Base-by-base conservation (phyloP, 108 stramenopile species). In the Nitzschia sp. region DNA sequence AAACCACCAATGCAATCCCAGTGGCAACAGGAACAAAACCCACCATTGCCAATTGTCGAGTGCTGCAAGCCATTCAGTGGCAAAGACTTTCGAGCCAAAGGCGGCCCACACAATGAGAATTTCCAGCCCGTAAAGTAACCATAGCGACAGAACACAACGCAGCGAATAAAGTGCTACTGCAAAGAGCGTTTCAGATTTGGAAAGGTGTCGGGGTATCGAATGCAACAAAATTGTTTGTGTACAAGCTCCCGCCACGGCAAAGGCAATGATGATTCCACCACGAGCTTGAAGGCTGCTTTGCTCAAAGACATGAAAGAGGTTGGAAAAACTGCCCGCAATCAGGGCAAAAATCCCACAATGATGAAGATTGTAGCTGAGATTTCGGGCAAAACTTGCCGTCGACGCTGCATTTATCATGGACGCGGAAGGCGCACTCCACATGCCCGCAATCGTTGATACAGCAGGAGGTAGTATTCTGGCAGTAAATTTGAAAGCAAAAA, bases 331-430 rank as follows among this genome's bases (percentile, higher is more conserved):
- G 8, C 28, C 31, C 6, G 56, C 23, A 24, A 58, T 28, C 8
- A 58, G 30, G 6, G 31, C 11, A 58, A 58, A 58, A 4, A 58
- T 58, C 27, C 6, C 56, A 29, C 56, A 58, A n/a, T 58, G 56
- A n/a, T 58, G 56, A 32, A 58, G 6, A 29, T 11, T 58, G 31
- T 58, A 58, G 28, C 56, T 58, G 11, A 33, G 9, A n/a, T 58
- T 23, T 58, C 56, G 25, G 13, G 13, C 6, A 23, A 58, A 29
- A 28, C 15, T 58, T 51, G 4, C 49, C 5, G 5, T 58, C 3
- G 5, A 3, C 5, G n/a, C 30, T 24, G 11, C 27, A 24, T 11
- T 11, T 5, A 23, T 28, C 6, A 13, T 29, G 6, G 26, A 33
- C 30, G 31, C 15, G 6, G 28, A 4, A 8, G 23, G 15, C 6